Evolutionary conservation across 1,139 yeast species (phyloP).

Genomic region (Kodamaea fungicola): DNA sequence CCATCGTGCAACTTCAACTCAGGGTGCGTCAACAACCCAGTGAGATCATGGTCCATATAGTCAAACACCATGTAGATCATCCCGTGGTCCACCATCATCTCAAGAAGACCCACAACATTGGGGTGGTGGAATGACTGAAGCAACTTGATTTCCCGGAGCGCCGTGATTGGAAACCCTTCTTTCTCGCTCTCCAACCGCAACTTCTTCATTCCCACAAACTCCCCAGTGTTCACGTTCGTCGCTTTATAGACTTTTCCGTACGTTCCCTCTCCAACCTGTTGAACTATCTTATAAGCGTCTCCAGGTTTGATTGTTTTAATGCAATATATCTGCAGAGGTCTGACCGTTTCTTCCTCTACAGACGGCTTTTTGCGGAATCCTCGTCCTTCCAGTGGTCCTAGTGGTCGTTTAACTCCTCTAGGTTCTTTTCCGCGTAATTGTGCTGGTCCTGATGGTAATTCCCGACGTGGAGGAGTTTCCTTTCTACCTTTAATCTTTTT

Average conservation of each 20-base stretch:
- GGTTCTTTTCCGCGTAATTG: conserved; percentile 5
- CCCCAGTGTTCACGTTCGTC: conserved; percentile 60
- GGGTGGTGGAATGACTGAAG: conserved; percentile 83
- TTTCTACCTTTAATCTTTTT: conserved; percentile 1
- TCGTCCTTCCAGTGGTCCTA: conserved; percentile 19
- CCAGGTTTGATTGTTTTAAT: conserved; percentile 23
- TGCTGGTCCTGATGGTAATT: conserved; percentile 5
- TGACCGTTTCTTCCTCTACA: conserved; percentile 4
- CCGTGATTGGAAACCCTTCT: conserved; percentile 96
- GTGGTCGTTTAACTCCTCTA: conserved; percentile 13
- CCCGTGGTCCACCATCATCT: conserved; percentile 84
- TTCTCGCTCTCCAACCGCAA: conserved; percentile 81
- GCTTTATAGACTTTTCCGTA: conserved; percentile 56
- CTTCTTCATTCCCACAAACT: conserved; percentile 77
- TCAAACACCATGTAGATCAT: conserved; percentile 89
- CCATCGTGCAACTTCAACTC: conserved; percentile 58
- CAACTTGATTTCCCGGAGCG: conserved; percentile 84
- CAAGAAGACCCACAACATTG: conserved; percentile 76
- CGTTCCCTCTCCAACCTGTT: conserved; percentile 52
- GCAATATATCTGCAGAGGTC: conserved; percentile 32
- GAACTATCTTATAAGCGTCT: conserved; percentile 37
- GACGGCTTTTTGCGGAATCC: conserved; percentile 12
- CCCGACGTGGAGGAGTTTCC: not conserved
- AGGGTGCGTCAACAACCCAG: conserved; percentile 82
- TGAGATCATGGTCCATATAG: conserved; percentile 88